Evolutionary conservation across 2,329 filamentous ascomycete species (phyloP).

Genomic region (Colletotrichum nymphaeae): DNA sequence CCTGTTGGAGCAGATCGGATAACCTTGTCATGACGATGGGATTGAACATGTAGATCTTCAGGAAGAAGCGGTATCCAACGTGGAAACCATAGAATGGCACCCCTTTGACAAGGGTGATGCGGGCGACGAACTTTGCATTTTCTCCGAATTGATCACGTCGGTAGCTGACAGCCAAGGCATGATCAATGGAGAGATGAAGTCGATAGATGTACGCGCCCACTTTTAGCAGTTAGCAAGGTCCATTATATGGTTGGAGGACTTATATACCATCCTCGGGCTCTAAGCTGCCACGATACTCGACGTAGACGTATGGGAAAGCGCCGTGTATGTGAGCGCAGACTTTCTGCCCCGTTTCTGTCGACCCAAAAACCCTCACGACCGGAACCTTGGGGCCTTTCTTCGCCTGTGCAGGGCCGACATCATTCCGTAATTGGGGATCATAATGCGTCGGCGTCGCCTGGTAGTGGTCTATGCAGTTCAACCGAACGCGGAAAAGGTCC

Average conservation of each 20-base stretch:
- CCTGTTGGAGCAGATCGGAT: conserved; percentile 87
- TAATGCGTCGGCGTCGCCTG: conserved; percentile 82
- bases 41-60: conserved; percentile 96
- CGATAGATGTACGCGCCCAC: conserved; percentile 81
- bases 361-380: conserved; percentile 89
- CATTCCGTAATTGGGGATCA: conserved; percentile 81
- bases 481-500: conserved; percentile 87
- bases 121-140: conserved; percentile 80
- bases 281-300: conserved; percentile 82
- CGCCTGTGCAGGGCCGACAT: conserved; percentile 67
- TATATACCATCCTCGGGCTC: conserved; percentile 73
- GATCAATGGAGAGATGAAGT: conserved; percentile 89
- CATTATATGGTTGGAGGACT: background rate
- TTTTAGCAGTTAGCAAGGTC: conserved; percentile 44
- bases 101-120: conserved; percentile 92
- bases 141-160: conserved; percentile 78
- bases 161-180: conserved; percentile 88
- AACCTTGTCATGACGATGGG: conserved; percentile 88
- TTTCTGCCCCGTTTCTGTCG: conserved; percentile 94
- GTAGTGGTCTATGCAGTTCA: conserved; percentile 98
- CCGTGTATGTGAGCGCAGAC: conserved; percentile 97
- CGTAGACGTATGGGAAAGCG: conserved; percentile 93
- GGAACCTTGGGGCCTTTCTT: conserved; percentile 80
- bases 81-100: conserved; percentile 96
- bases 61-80: conserved; percentile 89